Evolutionary conservation across 495 filamentous ascomycete species (phyloP).

Genomic region (Gamarada debralockiae): DNA sequence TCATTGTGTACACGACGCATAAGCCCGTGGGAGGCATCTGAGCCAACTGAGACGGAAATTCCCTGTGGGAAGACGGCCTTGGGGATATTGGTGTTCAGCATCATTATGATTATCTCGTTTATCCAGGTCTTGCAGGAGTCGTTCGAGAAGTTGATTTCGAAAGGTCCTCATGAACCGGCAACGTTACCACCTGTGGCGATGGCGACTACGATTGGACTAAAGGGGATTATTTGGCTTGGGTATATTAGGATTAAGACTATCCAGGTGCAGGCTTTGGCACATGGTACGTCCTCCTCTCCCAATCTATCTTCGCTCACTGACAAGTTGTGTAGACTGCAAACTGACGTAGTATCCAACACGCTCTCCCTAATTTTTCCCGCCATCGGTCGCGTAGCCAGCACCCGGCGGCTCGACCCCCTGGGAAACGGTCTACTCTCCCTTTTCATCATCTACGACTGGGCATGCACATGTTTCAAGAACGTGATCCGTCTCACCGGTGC

Average conservation of each 20-base stretch:
- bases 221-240: conserved; percentile 42
- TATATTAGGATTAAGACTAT: conserved; percentile 44
- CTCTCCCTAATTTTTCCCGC: conserved; percentile 45
- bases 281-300: conserved; percentile 22
- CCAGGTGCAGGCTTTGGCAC: conserved; percentile 46
- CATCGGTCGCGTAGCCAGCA: conserved; percentile 32
- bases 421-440: conserved; percentile 43
- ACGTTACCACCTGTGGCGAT: conserved; percentile 37
- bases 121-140: conserved; percentile 45
- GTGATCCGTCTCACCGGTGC: conserved; percentile 39
- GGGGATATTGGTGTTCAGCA: conserved; percentile 46
- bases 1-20: conserved; percentile 45
- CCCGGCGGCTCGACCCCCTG: conserved; percentile 47
- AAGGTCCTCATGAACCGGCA: conserved; percentile 24
- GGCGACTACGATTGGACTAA: conserved; percentile 37
- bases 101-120: conserved; percentile 51
- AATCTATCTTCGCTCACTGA: background rate
- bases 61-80: conserved; percentile 44
- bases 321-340: conserved; percentile 35
- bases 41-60: conserved; percentile 34
- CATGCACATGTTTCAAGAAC: conserved; percentile 41
- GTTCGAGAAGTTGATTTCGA: conserved; percentile 36
- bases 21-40: conserved; percentile 41
- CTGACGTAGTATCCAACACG: conserved; percentile 47
- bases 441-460: conserved; percentile 48